These are phyloP conservation scores for Aspergillus latus DNA, from an alignment of 2,329 filamentous ascomycete genomes.

Conservation along the genomic window DNA sequence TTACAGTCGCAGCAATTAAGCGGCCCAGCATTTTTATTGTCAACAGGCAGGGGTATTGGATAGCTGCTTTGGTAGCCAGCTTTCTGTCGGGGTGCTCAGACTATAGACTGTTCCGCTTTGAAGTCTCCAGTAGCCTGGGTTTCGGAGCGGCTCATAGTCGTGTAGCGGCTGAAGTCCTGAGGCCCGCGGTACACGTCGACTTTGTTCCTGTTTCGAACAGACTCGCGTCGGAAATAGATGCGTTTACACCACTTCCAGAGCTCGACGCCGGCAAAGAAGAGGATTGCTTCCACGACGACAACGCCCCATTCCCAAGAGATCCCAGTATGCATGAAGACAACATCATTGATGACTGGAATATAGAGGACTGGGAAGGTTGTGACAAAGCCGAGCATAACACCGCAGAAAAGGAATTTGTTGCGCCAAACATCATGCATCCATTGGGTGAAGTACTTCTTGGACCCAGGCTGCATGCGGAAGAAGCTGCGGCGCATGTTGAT, in stretches of 20 bases:
- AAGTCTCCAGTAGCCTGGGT: constrained; percentile 28
- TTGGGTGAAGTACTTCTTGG: constrained; percentile 61
- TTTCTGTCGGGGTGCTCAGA: constrained; percentile 16
- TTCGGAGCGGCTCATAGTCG: constrained; percentile 35
- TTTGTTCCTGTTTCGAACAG: constrained; percentile 3
- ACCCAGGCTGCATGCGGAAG: constrained; percentile 69
- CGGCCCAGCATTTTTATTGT: neutral
- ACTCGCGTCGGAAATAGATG: constrained; percentile 47
- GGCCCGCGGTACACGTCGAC: constrained; percentile 5
- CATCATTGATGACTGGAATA: constrained; percentile 65
- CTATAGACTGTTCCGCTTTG: constrained; percentile 31
- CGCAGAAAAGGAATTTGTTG: constrained; percentile 71
- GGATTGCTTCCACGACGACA: constrained; percentile 58
- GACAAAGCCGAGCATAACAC: constrained; percentile 58
- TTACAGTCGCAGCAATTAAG: neutral
- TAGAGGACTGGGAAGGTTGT: constrained; percentile 63
- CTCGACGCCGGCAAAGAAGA: constrained; percentile 67
- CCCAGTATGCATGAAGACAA: constrained; percentile 64
- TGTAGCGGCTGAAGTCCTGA: constrained; percentile 32
- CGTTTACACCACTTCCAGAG: constrained; percentile 68
- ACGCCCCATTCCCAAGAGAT: constrained; percentile 71
- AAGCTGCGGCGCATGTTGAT: constrained; percentile 70
- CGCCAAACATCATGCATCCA: constrained; percentile 69
- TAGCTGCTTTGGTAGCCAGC: neutral
- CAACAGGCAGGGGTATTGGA: neutral